Percentiles rank a stretch among this genome's conserved stretches.
phyloP scores from a whole-genome alignment of 495 filamentous ascomycete species.

The Penicillium argentinense region DNA sequence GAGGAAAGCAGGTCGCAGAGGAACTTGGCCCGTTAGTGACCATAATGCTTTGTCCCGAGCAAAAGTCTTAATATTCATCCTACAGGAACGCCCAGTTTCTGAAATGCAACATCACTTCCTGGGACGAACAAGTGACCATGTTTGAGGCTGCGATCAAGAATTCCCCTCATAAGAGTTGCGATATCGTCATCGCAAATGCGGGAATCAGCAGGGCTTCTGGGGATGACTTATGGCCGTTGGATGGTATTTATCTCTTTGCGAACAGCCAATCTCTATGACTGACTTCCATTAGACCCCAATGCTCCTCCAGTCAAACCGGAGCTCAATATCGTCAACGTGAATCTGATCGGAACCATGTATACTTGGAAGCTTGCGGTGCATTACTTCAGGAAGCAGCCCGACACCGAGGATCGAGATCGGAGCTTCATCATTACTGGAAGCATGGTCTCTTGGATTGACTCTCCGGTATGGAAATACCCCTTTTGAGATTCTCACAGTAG shows the following conservation, averaged over 20 bases:
- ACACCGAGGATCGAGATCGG: conserved; percentile 28
- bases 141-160: conserved; percentile 21
- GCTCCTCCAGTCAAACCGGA: conserved; percentile 34
- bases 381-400: conserved; percentile 39
- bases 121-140: conserved; percentile 19
- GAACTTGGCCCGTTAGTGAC: conserved; percentile 19
- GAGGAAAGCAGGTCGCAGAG: conserved; percentile 21
- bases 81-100: conserved; percentile 23
- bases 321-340: conserved; percentile 41
- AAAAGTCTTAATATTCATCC: too few species aligned
- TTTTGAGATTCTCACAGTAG: background rate
- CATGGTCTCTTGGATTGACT: conserved; percentile 26
- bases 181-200: conserved; percentile 37
- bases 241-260: conserved; percentile 18
- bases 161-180: conserved; percentile 18
- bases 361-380: conserved; percentile 45
- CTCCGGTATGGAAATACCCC: conserved; percentile 16
- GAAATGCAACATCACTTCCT: conserved; percentile 20
- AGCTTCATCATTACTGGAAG: conserved; percentile 35
- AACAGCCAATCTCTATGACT: background rate
- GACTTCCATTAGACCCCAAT: conserved; percentile 23
- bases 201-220: conserved; percentile 34
- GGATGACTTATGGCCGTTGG: conserved; percentile 31
- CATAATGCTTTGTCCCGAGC: too few species aligned
- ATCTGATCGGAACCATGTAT: conserved; percentile 40